Base-by-base conservation (phyloP, 75 land plant genomes). In the Larix kaempferi region DNA sequence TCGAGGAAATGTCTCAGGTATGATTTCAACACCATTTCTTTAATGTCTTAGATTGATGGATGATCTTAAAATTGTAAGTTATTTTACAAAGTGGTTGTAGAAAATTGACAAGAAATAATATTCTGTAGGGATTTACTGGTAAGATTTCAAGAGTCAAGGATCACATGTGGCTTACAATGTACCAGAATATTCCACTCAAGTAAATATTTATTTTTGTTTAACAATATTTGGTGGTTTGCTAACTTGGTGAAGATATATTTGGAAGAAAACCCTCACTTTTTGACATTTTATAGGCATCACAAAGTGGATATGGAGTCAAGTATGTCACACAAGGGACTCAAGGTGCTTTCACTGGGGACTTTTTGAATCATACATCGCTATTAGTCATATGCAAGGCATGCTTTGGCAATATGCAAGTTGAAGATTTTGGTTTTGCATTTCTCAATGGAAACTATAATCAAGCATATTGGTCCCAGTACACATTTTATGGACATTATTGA, bases 1-100 rank as follows among this genome's bases (percentile, higher is more conserved):
- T 97, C 73, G 91, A 93, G 66, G 95, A 98, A 80, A 94, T 97
- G 95, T 97, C 99, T 29, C 99, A 97, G 98, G 98, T 95, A 79
- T 56, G 23, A 21, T 35, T 41, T 57, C 21, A 75, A 7, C 59
- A 56, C 52, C 54, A 44, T 27, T 54, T 49, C 2, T 74, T 23
- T 71, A 71, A 16, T 82, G 69, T 22, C 59, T 12, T 22, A 44
- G 10, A 74, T 0, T 23, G 19, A 63, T 64, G 41, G 16, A 2
- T 27, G 17, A 11, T 49, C 54, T 49, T 11, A 49, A 49, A 2
- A 49, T 49, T 49, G 54, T 10, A 49, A 49, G 11, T 10, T 49
- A 8, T 49, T 49, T 49, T 49, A 49, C 54, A 49, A 49, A 49
- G 11, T 49, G 54, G 54, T 10, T 49, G 12, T 11, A 8, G 54